Evolutionary conservation across 2,329 filamentous ascomycete species (phyloP), one percentile per base, ranked within the genome.

Genomic region (Akanthomyces dipterigenus): DNA sequence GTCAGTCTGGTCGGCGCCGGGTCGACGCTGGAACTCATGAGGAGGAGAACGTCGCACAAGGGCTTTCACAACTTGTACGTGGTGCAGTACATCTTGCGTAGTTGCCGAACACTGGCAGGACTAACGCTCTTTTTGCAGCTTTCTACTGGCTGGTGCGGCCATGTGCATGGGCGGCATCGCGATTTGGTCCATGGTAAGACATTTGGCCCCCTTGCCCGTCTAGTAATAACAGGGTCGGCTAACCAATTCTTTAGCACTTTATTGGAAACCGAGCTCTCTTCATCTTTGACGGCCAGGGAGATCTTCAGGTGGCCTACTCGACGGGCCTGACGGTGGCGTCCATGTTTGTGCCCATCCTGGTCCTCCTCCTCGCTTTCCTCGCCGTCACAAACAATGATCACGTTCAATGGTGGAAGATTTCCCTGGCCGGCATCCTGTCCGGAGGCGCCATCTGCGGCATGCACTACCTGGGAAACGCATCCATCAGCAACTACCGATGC

Each of bases 401-500:
- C 31, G 79, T 88, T 16, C 81, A 80, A 20, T 82, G 82, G 73
- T 74, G 81, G 72, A 82, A 86, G 49, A 80, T 89, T 12, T 69
- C 80, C 8, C 69, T 84, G 5, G 88, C 88, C 9, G 90, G 91
- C 7, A 69, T 85, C 1, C 78, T 93, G 48, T 88, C 88, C 1
- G 91, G 91, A 16, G 78, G 86, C 5, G 87, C 90, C 24, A 87
- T 95, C 55, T 91, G 88, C 63, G 89, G 88, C 36, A 95, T 96
- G 91, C 90, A 96, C 72, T 96, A 95, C 68, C 78, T 93, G 20
- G 90, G 90, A n/a, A 92, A 96, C 70, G 83, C 88, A 36, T 91
- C 90, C 38, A 91, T 93, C 64, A 80, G 81, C 31, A 93, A 96
- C 71, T 96, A 95, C 69, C 74, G 71, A 4, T 87, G 89, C 67